Evolutionary conservation across 202 grass and related monocot genomes (phyloP).

Genomic region (Musa balbisiana): DNA sequence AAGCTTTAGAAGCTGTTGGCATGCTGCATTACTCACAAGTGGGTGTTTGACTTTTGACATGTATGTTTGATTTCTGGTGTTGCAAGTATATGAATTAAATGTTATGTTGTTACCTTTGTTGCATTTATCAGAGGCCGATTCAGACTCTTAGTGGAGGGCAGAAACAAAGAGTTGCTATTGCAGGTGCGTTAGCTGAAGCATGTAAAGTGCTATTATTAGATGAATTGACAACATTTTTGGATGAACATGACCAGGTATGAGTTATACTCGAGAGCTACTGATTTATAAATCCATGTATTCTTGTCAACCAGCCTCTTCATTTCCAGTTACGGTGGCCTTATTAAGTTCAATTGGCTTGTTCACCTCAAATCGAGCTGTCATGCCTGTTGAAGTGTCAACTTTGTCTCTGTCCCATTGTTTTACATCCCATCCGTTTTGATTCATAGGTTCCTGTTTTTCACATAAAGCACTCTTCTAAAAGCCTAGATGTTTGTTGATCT

Average conservation of each 20-base stretch:
- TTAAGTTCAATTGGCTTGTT: no score
- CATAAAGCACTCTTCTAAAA: no score
- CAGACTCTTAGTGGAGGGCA: conserved; percentile 66
- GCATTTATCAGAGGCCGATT: background rate
- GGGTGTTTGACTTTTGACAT: conserved; percentile 28
- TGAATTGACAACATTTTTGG: conserved; percentile 94
- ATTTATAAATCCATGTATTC: no score
- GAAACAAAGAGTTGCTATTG: conserved; percentile 45
- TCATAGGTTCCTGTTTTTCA: no score
- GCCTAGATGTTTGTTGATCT: no score
- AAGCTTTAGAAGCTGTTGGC: conserved; percentile 65
- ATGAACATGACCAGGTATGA: conserved; percentile 86
- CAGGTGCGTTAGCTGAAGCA: conserved; percentile 89
- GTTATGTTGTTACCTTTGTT: background rate
- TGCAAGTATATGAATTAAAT: background rate
- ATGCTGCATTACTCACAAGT: conserved; percentile 90
- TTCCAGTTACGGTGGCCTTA: no score
- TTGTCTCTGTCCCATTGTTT: no score
- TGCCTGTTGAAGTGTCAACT: no score
- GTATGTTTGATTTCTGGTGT: background rate
- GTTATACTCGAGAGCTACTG: background rate
- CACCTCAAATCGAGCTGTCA: no score
- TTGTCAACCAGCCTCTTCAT: no score
- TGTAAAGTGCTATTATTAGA: conserved; percentile 83
- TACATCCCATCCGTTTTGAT: no score